These are phyloP conservation scores for Theileria annulata DNA, from an alignment of 169 alveolate species.

Conservation along the genomic window DNA sequence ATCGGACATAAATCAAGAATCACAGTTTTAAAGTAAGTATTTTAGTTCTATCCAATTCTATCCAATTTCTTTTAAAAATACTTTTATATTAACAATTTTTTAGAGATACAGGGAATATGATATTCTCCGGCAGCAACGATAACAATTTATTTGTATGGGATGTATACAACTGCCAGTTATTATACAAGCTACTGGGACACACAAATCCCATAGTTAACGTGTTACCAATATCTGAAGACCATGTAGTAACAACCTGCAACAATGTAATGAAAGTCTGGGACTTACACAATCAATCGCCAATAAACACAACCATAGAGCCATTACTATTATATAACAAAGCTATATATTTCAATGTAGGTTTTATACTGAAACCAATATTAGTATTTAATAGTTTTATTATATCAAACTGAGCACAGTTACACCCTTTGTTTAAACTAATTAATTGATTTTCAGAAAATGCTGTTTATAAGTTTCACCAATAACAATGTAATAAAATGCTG, in stretches of 20 bases:
- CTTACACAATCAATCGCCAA: slow-evolving; percentile 77
- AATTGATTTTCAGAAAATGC: slow-evolving; percentile 18
- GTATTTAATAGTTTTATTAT: not conserved
- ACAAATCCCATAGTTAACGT: slow-evolving; percentile 76
- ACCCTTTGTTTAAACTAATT: not conserved
- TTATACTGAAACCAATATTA: not conserved
- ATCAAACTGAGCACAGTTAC: not conserved
- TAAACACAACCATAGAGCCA: slow-evolving; percentile 80
- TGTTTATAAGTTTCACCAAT: not conserved
- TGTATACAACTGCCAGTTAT: slow-evolving; percentile 79
- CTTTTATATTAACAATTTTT: slow-evolving; percentile 41
- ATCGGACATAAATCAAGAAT: slow-evolving; percentile 56
- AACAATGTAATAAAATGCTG: not conserved
- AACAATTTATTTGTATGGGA: slow-evolving; percentile 84
- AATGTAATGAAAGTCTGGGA: slow-evolving; percentile 84
- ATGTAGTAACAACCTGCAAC: slow-evolving; percentile 27
- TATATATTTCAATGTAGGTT: slow-evolving; percentile 69
- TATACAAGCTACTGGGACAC: slow-evolving; percentile 81
- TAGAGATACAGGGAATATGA: slow-evolving; percentile 63
- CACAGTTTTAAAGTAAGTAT: slow-evolving; percentile 34
- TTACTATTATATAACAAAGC: slow-evolving; percentile 65
- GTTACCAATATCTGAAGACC: slow-evolving; percentile 30
- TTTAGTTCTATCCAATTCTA: not conserved
- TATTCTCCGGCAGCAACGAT: slow-evolving; percentile 84
- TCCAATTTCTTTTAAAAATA: not conserved